phyloP scores from a whole-genome alignment of 345 rosid species.

The Conringia planisiliqua region DNA sequence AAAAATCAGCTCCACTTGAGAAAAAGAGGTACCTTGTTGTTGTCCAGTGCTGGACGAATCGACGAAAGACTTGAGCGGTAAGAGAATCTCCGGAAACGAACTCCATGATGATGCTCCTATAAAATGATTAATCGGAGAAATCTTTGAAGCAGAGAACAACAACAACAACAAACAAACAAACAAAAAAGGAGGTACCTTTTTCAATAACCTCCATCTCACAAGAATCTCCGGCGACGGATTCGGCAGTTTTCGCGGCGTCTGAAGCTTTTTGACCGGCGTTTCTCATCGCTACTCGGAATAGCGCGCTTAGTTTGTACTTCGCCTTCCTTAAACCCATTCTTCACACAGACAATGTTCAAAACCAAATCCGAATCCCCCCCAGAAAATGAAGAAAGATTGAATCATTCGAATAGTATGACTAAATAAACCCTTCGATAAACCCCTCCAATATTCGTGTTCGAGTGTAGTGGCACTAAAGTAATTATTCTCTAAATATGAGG shows the following conservation, averaged over 20 bases:
- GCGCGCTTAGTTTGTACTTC: neutral
- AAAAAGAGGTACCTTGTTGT: neutral
- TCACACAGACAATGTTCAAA: neutral
- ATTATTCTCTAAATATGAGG: neutral
- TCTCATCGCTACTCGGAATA: constrained; percentile 7
- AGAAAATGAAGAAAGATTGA: neutral
- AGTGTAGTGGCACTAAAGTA: constrained; percentile 2
- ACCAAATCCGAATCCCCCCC: neutral
- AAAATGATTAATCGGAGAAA: neutral
- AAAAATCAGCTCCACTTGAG: too few relatives aligned
- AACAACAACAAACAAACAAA: too few relatives aligned
- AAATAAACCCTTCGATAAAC: constrained; percentile 18
- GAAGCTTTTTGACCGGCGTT: neutral
- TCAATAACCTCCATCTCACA: constrained; percentile 24
- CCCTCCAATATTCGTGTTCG: neutral
- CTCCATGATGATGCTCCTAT: neutral
- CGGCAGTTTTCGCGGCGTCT: neutral
- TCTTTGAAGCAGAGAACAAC: neutral
- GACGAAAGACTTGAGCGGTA: neutral
- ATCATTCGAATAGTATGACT: neutral
- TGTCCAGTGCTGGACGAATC: constrained; percentile 6
- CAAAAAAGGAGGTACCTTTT: neutral
- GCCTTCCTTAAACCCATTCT: constrained; percentile 5
- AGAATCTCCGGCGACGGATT: constrained; percentile 1
- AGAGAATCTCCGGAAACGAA: constrained; percentile 8